Base-by-base conservation (phyloP, 257 asterid species). In the Knoxia roxburghii region DNA sequence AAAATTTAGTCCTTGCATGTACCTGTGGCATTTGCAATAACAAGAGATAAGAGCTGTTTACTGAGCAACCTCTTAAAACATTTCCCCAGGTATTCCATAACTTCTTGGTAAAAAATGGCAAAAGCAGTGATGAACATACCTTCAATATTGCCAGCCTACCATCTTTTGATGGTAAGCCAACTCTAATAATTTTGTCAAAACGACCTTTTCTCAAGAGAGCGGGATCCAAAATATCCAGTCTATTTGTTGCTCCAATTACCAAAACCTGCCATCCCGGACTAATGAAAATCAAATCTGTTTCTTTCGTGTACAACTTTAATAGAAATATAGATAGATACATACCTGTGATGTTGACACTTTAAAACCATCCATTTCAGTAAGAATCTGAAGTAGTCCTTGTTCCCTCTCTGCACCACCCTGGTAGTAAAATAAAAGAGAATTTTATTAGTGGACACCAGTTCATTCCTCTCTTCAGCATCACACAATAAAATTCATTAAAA, bases 331-430 rank as follows among this genome's bases (percentile, higher is more conserved):
- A 43, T 54, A 45, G 24, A 64, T 52, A 56, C 76, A 67, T 57
- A 88, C 97, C 95, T 90, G 96, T 72, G 96, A 85, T 30, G 97
- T 94, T 64, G 90, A 86, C 66, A 80, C 95, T 82, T 88, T 90
- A 82, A 94, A 94, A 61, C 99, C 99, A 81, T 90, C 97, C 97
- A 94, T 84, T 84, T 94, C 99, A 17, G 99, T 90, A 72, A 94
- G 85, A 71, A 94, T 94, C 79, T 94, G 99, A 75, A 94, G 96
- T 57, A 94, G 88, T 45, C 99, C 99, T 80, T 94, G 99, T 74
- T 94, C 99, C 86, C 99, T 88, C 77, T 94, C 99, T 43, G 96
- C 96, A 75, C 99, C 97, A 73, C 99, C 99, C 99, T 94, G 72
- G 75, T 70, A 71, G 59, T 69, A 69, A 70, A 83, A 73, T 26